These are phyloP conservation scores for Rehmannia glutinosa DNA, from an alignment of 257 asterid genomes.

Conservation along the genomic window DNA sequence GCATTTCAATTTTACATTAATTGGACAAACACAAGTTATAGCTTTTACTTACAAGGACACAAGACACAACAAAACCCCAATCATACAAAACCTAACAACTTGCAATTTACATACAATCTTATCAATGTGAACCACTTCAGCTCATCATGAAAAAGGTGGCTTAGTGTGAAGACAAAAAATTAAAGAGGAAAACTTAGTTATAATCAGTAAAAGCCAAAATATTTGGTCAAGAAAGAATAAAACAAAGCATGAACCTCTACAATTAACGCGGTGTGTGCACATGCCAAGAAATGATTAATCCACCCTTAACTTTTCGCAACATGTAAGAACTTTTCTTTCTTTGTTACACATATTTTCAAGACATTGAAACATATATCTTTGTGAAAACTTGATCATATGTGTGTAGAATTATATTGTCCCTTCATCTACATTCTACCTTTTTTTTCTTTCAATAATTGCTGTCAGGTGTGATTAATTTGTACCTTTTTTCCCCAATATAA, in stretches of 20 bases:
- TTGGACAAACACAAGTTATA: not conserved
- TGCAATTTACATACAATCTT: conserved; percentile 9
- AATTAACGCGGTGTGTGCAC: conserved; percentile 15
- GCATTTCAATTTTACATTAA: not conserved
- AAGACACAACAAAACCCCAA: conserved; percentile 35
- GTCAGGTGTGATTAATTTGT: not conserved
- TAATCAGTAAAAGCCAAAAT: conserved; percentile 19
- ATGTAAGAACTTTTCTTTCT: not conserved
- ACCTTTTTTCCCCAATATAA: not conserved
- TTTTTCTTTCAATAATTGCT: not conserved
- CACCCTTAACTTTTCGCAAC: conserved; percentile 13
- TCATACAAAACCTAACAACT: conserved; percentile 36
- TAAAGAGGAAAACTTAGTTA: not conserved
- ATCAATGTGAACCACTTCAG: conserved; percentile 19
- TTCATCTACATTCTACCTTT: not conserved
- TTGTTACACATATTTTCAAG: not conserved
- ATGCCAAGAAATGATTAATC: conserved; percentile 22
- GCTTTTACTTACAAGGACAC: conserved; percentile 23
- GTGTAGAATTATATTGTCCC: not conserved
- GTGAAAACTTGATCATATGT: not conserved
- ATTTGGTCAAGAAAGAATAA: conserved; percentile 22
- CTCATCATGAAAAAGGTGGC: conserved; percentile 1
- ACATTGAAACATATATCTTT: not conserved
- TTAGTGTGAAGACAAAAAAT: conserved; percentile 13
- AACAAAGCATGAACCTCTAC: conserved; percentile 11